A percentile compares a stretch with the other conserved stretches of the same genome.
These are phyloP conservation scores for Ustilaginoidea virens DNA, from an alignment of 2,329 filamentous ascomycete genomes.

Conservation along the genomic window DNA sequence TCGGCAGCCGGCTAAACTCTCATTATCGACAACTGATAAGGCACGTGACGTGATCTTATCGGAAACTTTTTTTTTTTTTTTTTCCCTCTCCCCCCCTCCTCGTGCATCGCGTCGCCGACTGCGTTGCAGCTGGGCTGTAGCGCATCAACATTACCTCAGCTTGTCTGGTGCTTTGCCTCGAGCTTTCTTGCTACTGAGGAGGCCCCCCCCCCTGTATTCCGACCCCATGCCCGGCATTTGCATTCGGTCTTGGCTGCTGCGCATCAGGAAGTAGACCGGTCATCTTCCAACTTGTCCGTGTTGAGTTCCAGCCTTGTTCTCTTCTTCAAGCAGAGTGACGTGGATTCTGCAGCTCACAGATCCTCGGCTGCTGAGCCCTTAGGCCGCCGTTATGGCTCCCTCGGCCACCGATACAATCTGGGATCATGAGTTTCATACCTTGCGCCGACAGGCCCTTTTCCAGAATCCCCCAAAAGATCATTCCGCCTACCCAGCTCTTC, in stretches of 20 bases:
- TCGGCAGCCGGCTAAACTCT: too few species aligned
- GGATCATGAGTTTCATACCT: constrained; percentile 74
- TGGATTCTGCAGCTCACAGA: constrained; percentile 1
- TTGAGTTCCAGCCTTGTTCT: not conserved
- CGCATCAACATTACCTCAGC: too few species aligned
- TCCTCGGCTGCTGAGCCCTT: not conserved
- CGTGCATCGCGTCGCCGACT: too few species aligned
- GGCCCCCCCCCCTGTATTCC: too few species aligned
- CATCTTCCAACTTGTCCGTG: too few species aligned
- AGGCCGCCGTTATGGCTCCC: constrained; percentile 34
- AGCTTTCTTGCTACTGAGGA: too few species aligned
- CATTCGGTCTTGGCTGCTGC: too few species aligned
- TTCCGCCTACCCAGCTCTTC: constrained; percentile 75
- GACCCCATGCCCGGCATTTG: too few species aligned
- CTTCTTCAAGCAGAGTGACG: not conserved
- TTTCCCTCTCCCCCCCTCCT: not conserved
- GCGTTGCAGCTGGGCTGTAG: too few species aligned
- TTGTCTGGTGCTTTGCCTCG: too few species aligned
- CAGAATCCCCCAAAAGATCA: constrained; percentile 74
- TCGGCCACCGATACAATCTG: constrained; percentile 53
- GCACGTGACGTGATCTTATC: constrained; percentile 13
- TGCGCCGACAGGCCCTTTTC: constrained; percentile 79
- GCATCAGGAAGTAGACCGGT: too few species aligned
- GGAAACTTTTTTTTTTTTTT: constrained; percentile 16
- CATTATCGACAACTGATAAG: constrained; percentile 11